phyloP scores from a whole-genome alignment of 2,329 filamentous ascomycete genomes.

The Hypoxylon sp. region DNA sequence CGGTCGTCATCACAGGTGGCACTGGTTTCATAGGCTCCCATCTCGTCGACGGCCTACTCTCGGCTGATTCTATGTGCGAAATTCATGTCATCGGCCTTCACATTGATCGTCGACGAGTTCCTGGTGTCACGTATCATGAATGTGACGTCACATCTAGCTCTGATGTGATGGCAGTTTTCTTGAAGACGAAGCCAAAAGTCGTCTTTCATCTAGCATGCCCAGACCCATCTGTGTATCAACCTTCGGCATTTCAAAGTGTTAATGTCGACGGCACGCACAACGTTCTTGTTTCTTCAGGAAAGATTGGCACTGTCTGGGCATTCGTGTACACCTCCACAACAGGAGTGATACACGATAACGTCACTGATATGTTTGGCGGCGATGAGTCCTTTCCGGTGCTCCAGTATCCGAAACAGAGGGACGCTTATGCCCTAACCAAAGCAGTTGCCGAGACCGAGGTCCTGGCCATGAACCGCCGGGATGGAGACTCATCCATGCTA shows the following conservation, averaged over 20 bases:
- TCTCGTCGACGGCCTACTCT: not conserved
- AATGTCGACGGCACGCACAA: not conserved
- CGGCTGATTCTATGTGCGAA: not conserved
- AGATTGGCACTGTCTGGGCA: not conserved
- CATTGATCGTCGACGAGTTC: not conserved
- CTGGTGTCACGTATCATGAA: not conserved
- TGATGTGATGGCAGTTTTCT: not conserved
- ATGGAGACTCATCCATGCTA: not conserved
- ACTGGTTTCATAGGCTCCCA: not conserved
- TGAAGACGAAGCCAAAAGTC: not conserved
- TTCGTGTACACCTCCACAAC: not conserved
- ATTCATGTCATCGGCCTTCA: not conserved
- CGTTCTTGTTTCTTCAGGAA: not conserved
- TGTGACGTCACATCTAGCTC: not conserved
- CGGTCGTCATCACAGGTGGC: not conserved
- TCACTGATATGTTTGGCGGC: not conserved
- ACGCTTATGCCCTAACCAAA: not conserved
- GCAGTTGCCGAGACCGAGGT: not conserved
- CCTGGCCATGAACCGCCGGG: not conserved
- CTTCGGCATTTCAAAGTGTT: not conserved
- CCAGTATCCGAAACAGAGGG: not conserved
- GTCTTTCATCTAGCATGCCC: not conserved
- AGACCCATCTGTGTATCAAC: not conserved
- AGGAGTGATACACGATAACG: not conserved
- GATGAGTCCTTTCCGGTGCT: not conserved